These are phyloP conservation scores for Omphalotus guepiniiformis DNA, from an alignment of 768 basidiomycete species.

Conservation along the genomic window DNA sequence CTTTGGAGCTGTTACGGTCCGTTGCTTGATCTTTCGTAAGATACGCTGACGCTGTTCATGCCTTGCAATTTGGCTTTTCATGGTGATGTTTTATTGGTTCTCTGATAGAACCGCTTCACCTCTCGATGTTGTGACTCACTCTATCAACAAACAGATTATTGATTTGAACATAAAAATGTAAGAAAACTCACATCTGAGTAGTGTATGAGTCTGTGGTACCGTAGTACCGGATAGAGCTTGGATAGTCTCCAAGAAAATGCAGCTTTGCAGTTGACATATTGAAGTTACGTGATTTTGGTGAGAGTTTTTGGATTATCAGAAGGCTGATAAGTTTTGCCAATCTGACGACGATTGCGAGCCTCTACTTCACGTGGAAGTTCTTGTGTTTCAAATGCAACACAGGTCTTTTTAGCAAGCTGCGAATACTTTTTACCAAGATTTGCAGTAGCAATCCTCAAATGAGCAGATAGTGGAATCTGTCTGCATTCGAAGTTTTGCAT, in stretches of 20 bases:
- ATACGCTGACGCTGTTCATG: constrained; percentile 8
- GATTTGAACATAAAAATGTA: background rate
- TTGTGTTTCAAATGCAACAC: background rate
- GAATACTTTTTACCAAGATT: constrained; percentile 4
- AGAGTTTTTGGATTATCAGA: background rate
- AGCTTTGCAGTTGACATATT: constrained; percentile 29
- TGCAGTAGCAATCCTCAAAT: constrained; percentile 5
- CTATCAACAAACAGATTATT: constrained; percentile 16
- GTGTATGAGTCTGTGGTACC: constrained; percentile 35
- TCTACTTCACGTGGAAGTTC: constrained; percentile 6
- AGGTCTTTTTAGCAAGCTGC: background rate
- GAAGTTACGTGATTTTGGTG: constrained; percentile 1
- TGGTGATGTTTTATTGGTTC: constrained; percentile 27
- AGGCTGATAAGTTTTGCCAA: background rate
- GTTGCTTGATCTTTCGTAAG: background rate
- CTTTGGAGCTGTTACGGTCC: background rate
- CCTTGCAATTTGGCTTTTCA: constrained; percentile 21
- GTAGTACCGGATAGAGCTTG: constrained; percentile 15
- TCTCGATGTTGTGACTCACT: constrained; percentile 33
- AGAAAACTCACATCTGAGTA: constrained; percentile 28
- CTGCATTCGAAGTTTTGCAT: constrained; percentile 18
- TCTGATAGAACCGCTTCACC: constrained; percentile 30
- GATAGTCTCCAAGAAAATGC: constrained; percentile 31
- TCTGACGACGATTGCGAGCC: constrained; percentile 4
- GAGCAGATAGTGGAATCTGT: constrained; percentile 10